Base-by-base conservation (phyloP, 352 stramenopile genomes). In the Globisporangium ultimum region DNA sequence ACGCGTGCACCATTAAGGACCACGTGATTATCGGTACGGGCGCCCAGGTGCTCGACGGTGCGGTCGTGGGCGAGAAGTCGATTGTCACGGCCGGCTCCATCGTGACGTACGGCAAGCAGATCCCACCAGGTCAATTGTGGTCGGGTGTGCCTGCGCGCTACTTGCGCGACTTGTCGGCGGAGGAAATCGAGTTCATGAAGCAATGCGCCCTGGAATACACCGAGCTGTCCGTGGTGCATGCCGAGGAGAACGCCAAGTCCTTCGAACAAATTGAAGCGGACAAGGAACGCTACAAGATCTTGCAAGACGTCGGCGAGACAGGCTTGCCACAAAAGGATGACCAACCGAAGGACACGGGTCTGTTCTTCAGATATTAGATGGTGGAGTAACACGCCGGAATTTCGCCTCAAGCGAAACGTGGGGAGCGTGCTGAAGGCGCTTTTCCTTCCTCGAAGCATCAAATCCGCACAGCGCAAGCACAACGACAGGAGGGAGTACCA, bases 11-110 rank as follows among this genome's bases (percentile, higher is more conserved):
- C 52, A 94, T 98, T 58, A 72, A 96, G 66, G 87, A 98, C 76
- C 72, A 96, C 58, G 94, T 81, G 69, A 93, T 96, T 59, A 96
- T 98, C 36, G 92, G 93, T 57, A 96, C 88, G n/a, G 89, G 91
- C 18, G 88, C 88, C 9, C 84, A 95, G 64, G 85, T 98, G 55
- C 76, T 97, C 34, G 92, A 98, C 67, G 89, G 89, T 55, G 85
- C 88, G 3, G 86, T 91, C 49, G 78, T 98, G 28, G 87, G 86
- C 55, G 80, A 73, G 58, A 85, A 95, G 66, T 95, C 91, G 53
- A 93, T 97, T 57, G 68, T 98, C 55, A 95, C 90, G 54, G 83
- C 91, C 43, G 91, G 91, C 36, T 95, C 91, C 28, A 90, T 97
- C 65, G 86, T 97, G 47, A 88, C 89, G 18, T 71, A 78, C 46